phyloP scores from a whole-genome alignment of 2,329 filamentous ascomycete genomes.

The Hypoxylon sp. region DNA sequence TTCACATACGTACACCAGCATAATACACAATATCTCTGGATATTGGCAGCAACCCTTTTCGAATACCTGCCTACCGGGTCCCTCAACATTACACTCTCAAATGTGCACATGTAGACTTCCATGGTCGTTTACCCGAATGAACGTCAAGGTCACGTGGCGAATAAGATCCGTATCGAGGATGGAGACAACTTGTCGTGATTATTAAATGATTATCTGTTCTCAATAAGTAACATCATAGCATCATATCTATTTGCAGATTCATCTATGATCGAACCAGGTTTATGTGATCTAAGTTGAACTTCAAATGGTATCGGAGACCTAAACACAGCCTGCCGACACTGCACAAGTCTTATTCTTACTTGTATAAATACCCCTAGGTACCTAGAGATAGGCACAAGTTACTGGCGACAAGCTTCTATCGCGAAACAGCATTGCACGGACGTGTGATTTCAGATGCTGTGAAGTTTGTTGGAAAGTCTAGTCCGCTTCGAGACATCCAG shows the following conservation, averaged over 20 bases:
- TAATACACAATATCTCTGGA: too few species aligned
- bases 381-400: not conserved
- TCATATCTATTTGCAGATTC: slow-evolving; percentile 5
- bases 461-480: not conserved
- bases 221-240: not conserved
- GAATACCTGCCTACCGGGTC: too few species aligned
- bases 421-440: not conserved
- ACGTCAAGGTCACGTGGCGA: not conserved
- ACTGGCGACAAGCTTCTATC: not conserved
- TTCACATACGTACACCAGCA: too few species aligned
- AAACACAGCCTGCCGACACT: not conserved
- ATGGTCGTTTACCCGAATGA: not conserved
- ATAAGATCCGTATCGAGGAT: not conserved
- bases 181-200: not conserved
- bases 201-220: not conserved
- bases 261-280: not conserved
- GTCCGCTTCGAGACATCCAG: not conserved
- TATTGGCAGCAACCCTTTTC: too few species aligned
- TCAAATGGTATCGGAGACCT: not conserved
- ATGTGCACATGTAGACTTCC: not conserved
- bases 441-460: not conserved
- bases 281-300: slow-evolving; percentile 2
- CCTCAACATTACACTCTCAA: not conserved
- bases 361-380: not conserved
- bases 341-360: not conserved